Conservation (phyloP, 345 rosid genomes). For the Chamaenerion angustifolium region DNA sequence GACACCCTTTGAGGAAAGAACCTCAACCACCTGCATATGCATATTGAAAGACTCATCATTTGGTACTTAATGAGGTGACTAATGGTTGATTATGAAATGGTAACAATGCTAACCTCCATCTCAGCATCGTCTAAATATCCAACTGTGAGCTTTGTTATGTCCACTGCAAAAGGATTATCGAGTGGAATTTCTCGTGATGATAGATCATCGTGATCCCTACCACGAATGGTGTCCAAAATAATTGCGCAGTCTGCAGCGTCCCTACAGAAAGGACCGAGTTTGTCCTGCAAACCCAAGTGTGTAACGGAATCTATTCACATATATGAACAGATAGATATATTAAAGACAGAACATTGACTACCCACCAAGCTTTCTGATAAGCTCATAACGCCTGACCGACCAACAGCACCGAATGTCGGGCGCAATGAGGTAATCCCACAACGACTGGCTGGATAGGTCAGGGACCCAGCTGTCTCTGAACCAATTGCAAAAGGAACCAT, state of each 20-base stretch:
- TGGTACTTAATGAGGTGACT: too few relatives aligned
- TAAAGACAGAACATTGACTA: background rate
- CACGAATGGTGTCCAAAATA: slow-evolving; percentile 50
- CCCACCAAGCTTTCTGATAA: slow-evolving; percentile 73
- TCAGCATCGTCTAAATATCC: slow-evolving; percentile 82
- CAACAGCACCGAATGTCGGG: slow-evolving; percentile 72
- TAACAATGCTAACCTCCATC: slow-evolving; percentile 47
- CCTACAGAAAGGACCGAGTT: slow-evolving; percentile 75
- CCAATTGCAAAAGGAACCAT: slow-evolving; percentile 93
- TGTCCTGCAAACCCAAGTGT: slow-evolving; percentile 38
- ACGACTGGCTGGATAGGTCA: slow-evolving; percentile 63
- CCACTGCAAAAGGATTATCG: slow-evolving; percentile 58
- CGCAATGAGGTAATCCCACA: slow-evolving; percentile 82
- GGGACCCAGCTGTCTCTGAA: slow-evolving; percentile 87
- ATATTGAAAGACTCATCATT: too few relatives aligned
- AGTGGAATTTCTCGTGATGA: slow-evolving; percentile 64
- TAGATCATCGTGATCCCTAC: slow-evolving; percentile 65
- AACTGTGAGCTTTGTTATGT: slow-evolving; percentile 62
- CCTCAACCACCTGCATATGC: slow-evolving; percentile 41
- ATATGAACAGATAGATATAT: background rate
- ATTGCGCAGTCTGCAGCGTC: slow-evolving; percentile 50
- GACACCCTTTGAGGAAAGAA: slow-evolving; percentile 62
- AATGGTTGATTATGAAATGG: background rate
- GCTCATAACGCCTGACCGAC: slow-evolving; percentile 86
- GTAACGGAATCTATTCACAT: background rate